phyloP scores from a whole-genome alignment of 73 alveolate genomes.

The Stentor coeruleus region DNA sequence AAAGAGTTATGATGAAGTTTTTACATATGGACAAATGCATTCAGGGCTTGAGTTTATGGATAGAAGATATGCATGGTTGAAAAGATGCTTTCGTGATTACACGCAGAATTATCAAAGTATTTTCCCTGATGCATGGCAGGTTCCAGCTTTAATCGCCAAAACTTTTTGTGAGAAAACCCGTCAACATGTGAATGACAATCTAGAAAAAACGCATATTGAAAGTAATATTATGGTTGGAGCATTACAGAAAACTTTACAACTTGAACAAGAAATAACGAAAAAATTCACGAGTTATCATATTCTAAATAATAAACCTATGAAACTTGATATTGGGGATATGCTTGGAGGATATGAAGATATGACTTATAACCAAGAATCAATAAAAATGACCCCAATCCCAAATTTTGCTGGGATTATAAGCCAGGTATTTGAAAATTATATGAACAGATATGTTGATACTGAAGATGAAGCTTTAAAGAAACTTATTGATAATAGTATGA shows the following conservation, averaged over 20 bases:
- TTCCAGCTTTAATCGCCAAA: conserved; percentile 81
- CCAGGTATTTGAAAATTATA: conserved; percentile 82
- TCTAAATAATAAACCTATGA: conserved; percentile 4
- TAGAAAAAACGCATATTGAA: conserved; percentile 49
- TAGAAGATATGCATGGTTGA: conserved; percentile 95
- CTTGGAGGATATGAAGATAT: conserved; percentile 45
- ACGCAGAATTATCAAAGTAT: conserved; percentile 74
- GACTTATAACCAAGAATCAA: conserved; percentile 56
- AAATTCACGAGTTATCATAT: conserved; percentile 43
- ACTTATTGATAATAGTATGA: conserved; percentile 24
- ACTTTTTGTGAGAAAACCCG: conserved; percentile 91
- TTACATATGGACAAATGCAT: conserved; percentile 70
- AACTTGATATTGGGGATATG: background rate
- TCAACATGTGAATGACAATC: conserved; percentile 66
- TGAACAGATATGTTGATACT: conserved; percentile 72
- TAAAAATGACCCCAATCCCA: conserved; percentile 31
- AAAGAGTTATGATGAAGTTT: conserved; percentile 76
- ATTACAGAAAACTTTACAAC: conserved; percentile 73
- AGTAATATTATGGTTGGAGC: conserved; percentile 71
- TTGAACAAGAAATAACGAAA: conserved; percentile 78
- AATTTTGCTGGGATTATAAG: conserved; percentile 76
- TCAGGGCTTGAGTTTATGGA: conserved; percentile 82
- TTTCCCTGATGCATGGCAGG: conserved; percentile 92
- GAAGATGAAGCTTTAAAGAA: conserved; percentile 78
- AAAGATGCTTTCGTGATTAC: conserved; percentile 86